Evolutionary conservation across 805 yeast genomes (phyloP).

Genomic region (Tetrapisispora namnaoensis): DNA sequence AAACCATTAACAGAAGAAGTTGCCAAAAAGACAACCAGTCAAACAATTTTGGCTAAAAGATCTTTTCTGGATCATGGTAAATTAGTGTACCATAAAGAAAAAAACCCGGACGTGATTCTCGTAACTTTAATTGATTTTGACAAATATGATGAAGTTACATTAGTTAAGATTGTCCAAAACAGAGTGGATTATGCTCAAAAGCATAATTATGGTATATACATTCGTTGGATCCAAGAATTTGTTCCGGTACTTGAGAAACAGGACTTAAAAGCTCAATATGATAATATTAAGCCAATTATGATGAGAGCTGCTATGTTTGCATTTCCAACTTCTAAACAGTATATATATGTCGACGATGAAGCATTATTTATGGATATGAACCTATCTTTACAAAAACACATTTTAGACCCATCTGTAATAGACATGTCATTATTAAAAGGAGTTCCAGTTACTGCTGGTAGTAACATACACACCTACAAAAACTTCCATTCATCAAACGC

Average conservation of each 20-base stretch:
- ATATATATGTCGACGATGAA: conserved; percentile 79
- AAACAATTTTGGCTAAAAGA: conserved; percentile 38
- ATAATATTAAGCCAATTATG: conserved; percentile 20
- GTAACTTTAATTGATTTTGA: conserved; percentile 77
- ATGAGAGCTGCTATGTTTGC: conserved; percentile 88
- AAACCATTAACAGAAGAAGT: conserved; percentile 33
- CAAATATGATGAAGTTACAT: conserved; percentile 45
- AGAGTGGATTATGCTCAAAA: conserved; percentile 80
- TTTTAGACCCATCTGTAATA: conserved; percentile 52
- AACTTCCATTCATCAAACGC: conserved; percentile 45
- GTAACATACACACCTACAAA: conserved; percentile 45
- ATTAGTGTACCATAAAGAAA: conserved; percentile 32
- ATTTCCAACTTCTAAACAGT: conserved; percentile 82
- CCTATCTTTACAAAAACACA: conserved; percentile 47
- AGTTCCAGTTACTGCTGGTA: conserved; percentile 46
- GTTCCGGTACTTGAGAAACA: conserved; percentile 45
- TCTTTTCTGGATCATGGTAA: conserved; percentile 59
- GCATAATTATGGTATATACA: conserved; percentile 73
- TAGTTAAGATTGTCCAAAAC: conserved; percentile 68
- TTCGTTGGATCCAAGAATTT: conserved; percentile 81
- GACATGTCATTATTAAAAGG: conserved; percentile 56
- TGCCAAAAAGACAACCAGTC: conserved; percentile 26
- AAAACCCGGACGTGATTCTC: conserved; percentile 54
- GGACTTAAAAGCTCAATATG: conserved; percentile 24
- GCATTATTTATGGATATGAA: conserved; percentile 66